Conservation (phyloP, 495 filamentous ascomycete genomes). For the Pseudomonodictys pantanalensis region DNA sequence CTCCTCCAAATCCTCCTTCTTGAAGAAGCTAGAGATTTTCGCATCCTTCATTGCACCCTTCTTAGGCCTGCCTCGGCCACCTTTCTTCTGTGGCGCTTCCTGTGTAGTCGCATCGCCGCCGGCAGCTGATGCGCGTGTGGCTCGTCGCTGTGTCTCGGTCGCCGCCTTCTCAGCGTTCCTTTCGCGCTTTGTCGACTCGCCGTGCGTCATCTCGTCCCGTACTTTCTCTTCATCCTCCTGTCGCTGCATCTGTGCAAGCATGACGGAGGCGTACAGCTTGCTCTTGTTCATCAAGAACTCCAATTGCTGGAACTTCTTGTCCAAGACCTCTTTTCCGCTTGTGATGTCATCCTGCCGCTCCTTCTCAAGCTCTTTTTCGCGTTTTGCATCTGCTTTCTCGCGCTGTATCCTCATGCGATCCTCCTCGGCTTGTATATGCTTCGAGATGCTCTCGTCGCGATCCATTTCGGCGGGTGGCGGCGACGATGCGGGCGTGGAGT, state of each 20-base stretch:
- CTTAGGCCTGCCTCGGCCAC: conserved; percentile 33
- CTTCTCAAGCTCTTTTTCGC: conserved; percentile 49
- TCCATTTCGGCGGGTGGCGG: conserved; percentile 25
- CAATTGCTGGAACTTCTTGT: conserved; percentile 51
- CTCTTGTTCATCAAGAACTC: conserved; percentile 49
- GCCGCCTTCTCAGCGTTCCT: conserved; percentile 43
- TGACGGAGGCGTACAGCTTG: conserved; percentile 52
- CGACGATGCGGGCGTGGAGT: conserved; percentile 33
- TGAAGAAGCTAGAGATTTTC: conserved; percentile 57
- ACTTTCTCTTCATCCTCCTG: conserved; percentile 56
- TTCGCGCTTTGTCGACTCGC: conserved; percentile 43
- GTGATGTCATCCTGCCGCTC: conserved; percentile 46
- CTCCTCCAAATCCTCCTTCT: conserved; percentile 56
- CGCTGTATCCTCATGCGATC: conserved; percentile 49
- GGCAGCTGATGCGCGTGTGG: conserved; percentile 30
- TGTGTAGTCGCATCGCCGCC: not conserved
- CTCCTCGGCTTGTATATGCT: conserved; percentile 53
- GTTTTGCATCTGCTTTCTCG: conserved; percentile 48
- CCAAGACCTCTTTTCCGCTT: conserved; percentile 50
- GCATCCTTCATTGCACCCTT: conserved; percentile 35
- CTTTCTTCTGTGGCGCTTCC: conserved; percentile 19
- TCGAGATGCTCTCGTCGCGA: conserved; percentile 21
- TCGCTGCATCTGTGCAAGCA: conserved; percentile 62
- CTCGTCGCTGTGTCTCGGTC: conserved; percentile 37
- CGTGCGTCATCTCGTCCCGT: conserved; percentile 47